A percentile compares a stretch with the other conserved stretches of the same genome.
Conservation (phyloP, 1,139 yeast genomes). For the Blastobotrys illinoisensis region DNA sequence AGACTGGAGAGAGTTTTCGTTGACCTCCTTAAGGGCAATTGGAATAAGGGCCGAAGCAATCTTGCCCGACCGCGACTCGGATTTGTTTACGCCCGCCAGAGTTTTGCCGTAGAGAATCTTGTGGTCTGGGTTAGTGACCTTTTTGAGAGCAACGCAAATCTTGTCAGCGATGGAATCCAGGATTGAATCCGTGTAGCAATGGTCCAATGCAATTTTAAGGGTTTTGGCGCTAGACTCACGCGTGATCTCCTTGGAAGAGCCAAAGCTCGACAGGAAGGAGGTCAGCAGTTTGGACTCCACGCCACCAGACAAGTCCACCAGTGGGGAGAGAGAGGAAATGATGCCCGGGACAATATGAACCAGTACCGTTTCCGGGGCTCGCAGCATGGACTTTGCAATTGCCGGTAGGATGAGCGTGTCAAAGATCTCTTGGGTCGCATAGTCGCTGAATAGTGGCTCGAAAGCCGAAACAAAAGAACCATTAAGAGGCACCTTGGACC, state of each 20-base stretch:
- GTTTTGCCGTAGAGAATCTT: constrained; percentile 46
- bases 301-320: constrained; percentile 37
- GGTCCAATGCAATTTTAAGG: constrained; percentile 28
- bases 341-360: constrained; percentile 48
- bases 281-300: constrained; percentile 48
- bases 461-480: constrained; percentile 31
- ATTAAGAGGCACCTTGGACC: constrained; percentile 25
- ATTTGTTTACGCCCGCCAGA: constrained; percentile 24
- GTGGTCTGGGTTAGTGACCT: constrained; percentile 56
- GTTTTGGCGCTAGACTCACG: constrained; percentile 49
- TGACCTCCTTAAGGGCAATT: constrained; percentile 63
- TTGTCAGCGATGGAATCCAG: constrained; percentile 43
- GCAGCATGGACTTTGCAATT: constrained; percentile 68
- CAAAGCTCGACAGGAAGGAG: constrained; percentile 59
- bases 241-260: constrained; percentile 64
- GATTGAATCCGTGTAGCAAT: constrained; percentile 22
- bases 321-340: constrained; percentile 35
- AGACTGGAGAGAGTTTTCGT: constrained; percentile 55
- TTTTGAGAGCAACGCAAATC: constrained; percentile 49
- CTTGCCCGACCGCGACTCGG: constrained; percentile 28
- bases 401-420: constrained; percentile 47
- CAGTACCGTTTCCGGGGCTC: constrained; percentile 75
- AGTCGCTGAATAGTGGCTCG: constrained; percentile 40
- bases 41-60: constrained; percentile 45
- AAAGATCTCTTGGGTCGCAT: constrained; percentile 43